These are phyloP conservation scores for Babesia bigemina DNA, from an alignment of 169 alveolate species.

Conservation along the genomic window DNA sequence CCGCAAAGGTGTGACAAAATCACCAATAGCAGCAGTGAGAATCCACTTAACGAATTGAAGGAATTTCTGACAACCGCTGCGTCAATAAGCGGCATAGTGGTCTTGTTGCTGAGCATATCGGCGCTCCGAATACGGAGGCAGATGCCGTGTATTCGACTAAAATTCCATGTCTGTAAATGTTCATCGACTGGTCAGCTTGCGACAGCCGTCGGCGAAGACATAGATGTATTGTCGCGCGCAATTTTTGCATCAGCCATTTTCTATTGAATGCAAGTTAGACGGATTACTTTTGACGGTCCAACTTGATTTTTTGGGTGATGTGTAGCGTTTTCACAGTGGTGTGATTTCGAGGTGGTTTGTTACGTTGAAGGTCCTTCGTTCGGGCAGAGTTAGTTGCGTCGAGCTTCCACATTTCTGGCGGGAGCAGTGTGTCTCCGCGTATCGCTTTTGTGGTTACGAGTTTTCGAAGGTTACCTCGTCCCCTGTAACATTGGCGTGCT, in stretches of 20 bases:
- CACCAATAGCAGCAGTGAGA: conserved; percentile 8
- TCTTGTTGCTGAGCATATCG: not conserved
- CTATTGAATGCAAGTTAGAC: not conserved
- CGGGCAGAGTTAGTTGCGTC: too few relatives aligned
- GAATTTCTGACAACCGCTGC: not conserved
- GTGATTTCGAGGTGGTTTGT: not conserved
- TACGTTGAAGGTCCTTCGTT: too few relatives aligned
- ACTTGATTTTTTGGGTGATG: conserved; percentile 5
- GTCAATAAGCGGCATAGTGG: conserved; percentile 13
- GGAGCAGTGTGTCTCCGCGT: too few relatives aligned
- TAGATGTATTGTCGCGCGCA: not conserved
- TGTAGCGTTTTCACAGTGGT: not conserved
- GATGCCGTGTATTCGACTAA: not conserved
- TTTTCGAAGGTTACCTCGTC: too few relatives aligned
- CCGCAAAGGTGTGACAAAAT: not conserved
- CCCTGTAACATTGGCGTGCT: too few relatives aligned
- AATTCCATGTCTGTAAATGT: conserved; percentile 17
- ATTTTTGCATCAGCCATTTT: not conserved
- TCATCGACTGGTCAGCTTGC: not conserved
- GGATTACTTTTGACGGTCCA: not conserved
- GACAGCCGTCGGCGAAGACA: not conserved
- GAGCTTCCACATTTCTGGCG: too few relatives aligned
- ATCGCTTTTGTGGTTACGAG: too few relatives aligned
- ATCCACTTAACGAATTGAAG: not conserved
- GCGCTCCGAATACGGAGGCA: not conserved